Percentiles rank a stretch among this genome's conserved stretches.
These are phyloP conservation scores for Cryptococcus sp. DNA, from an alignment of 1,284 basidiomycete genomes.

Conservation along the genomic window DNA sequence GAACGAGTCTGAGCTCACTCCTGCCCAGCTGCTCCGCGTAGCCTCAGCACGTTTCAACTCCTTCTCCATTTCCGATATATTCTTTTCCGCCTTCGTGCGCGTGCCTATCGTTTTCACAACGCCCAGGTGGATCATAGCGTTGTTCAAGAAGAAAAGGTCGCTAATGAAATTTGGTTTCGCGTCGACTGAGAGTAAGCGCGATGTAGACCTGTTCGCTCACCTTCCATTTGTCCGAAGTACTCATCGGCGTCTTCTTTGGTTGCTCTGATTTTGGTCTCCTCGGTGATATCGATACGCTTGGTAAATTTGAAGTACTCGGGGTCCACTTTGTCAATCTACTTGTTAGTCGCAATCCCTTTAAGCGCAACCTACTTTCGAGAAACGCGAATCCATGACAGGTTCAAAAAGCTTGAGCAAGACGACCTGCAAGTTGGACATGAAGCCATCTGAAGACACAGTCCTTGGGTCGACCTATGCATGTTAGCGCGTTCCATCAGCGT, in stretches of 20 bases:
- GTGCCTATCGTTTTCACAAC: conserved; percentile 75
- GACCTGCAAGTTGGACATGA: conserved; percentile 87
- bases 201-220: conserved; percentile 3
- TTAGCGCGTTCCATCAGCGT: conserved; percentile 5
- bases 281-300: conserved; percentile 69
- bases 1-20: conserved; percentile 58
- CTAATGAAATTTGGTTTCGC: conserved; percentile 80
- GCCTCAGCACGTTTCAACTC: conserved; percentile 76
- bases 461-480: conserved; percentile 68
- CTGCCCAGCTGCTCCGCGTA: conserved; percentile 64
- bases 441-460: conserved; percentile 87
- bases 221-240: conserved; percentile 63
- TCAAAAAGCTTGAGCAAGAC: conserved; percentile 86
- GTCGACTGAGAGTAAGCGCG: conserved; percentile 15
- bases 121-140: conserved; percentile 83
- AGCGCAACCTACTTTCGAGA: conserved; percentile 68
- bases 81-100: conserved; percentile 69
- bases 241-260: conserved; percentile 74
- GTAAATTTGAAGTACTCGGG: conserved; percentile 74
- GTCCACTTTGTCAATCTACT: conserved; percentile 88
- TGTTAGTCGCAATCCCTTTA: background rate
- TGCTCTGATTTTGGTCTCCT: conserved; percentile 89
- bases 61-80: conserved; percentile 73
- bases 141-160: conserved; percentile 85
- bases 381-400: conserved; percentile 92